Percentiles rank a stretch among this genome's conserved stretches.
These are phyloP conservation scores for Lignosus rhinocerotis DNA, from an alignment of 1,284 basidiomycete species.

Conservation along the genomic window DNA sequence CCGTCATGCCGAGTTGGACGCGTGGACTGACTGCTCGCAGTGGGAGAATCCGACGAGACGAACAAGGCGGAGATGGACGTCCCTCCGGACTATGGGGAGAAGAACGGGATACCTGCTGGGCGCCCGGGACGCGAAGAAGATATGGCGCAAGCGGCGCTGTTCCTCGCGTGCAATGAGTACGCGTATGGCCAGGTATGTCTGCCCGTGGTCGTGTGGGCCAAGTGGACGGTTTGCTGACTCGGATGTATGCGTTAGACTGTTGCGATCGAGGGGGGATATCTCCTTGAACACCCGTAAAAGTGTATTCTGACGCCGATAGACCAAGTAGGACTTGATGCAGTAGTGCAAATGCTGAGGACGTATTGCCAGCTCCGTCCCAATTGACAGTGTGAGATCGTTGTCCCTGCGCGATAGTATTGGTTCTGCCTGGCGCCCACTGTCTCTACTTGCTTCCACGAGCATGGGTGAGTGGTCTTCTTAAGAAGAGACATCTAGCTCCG, in stretches of 20 bases:
- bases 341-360: too few species aligned
- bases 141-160: conserved; percentile 39
- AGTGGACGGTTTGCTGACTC: neutral
- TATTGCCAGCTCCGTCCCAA: too few species aligned
- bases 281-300: neutral
- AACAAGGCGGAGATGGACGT: conserved; percentile 38
- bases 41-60: conserved; percentile 33
- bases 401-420: neutral
- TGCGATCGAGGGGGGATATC: neutral
- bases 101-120: conserved; percentile 40
- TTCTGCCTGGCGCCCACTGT: too few species aligned
- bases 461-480: too few species aligned
- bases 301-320: neutral
- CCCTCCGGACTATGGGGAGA: conserved; percentile 32
- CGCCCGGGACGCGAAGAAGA: conserved; percentile 39
- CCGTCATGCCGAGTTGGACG: too few species aligned
- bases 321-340: too few species aligned
- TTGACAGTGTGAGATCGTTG: neutral
- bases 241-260: neutral
- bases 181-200: conserved; percentile 36
- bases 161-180: conserved; percentile 38
- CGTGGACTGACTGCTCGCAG: conserved; percentile 9
- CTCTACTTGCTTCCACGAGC: too few species aligned
- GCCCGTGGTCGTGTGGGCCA: neutral
- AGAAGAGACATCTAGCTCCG: too few species aligned